These are phyloP conservation scores for Salvia hispanica DNA, from an alignment of 257 asterid species.

Conservation along the genomic window DNA sequence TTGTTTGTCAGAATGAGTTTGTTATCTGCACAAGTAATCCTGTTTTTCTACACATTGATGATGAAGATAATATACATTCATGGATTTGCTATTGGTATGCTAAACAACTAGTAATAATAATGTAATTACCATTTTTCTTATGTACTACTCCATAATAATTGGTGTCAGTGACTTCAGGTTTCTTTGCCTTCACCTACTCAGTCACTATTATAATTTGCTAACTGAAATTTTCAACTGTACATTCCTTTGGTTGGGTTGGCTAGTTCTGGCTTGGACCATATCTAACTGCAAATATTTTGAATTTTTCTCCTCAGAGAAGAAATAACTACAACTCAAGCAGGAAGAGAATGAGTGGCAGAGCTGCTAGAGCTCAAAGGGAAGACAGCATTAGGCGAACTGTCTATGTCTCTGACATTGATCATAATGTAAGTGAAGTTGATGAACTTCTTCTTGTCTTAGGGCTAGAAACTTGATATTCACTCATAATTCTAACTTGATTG, in stretches of 20 bases:
- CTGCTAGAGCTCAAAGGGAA: slow-evolving; percentile 80
- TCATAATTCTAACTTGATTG: slow-evolving; percentile 29
- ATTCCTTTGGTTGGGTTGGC: slow-evolving; percentile 4
- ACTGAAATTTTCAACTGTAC: neutral
- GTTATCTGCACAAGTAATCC: neutral
- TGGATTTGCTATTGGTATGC: slow-evolving; percentile 5
- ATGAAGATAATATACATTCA: neutral
- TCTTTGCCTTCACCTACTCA: neutral
- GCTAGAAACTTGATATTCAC: slow-evolving; percentile 3
- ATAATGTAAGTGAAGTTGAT: slow-evolving; percentile 51
- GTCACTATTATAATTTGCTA: neutral
- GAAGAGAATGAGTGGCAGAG: slow-evolving; percentile 64
- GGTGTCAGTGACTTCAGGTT: neutral
- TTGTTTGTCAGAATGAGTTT: neutral
- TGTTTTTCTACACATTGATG: neutral
- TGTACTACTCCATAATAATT: neutral
- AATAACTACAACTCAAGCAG: slow-evolving; percentile 54
- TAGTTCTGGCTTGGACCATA: slow-evolving; percentile 7
- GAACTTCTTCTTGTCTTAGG: neutral
- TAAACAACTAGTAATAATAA: neutral
- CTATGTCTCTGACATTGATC: slow-evolving; percentile 81
- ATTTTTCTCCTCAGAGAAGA: slow-evolving; percentile 56
- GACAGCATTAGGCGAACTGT: slow-evolving; percentile 85
- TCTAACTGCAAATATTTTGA: neutral
- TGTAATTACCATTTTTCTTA: neutral